Evolutionary conservation across 75 land plant species (phyloP).

Genomic region (Pseudotsuga menziesii): DNA sequence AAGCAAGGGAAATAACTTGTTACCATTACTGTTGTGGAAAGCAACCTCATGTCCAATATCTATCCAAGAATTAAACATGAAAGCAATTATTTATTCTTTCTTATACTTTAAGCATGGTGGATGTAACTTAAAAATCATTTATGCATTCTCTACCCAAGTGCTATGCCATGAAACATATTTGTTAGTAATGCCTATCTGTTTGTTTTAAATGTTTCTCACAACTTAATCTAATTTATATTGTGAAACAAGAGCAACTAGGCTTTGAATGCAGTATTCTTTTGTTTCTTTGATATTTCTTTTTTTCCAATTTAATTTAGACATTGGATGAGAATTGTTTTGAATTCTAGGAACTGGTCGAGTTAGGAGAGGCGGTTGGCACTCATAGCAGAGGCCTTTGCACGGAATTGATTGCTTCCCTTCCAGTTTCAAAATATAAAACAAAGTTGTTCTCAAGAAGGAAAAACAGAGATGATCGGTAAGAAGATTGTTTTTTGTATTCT

Average conservation of each 20-base stretch:
- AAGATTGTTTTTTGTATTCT: background rate
- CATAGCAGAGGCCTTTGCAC: constrained; percentile 68
- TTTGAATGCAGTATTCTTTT: background rate
- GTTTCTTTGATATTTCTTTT: background rate
- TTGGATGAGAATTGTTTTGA: constrained; percentile 8
- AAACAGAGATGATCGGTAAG: constrained; percentile 36
- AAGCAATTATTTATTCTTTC: background rate
- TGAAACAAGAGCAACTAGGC: background rate
- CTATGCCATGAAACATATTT: background rate
- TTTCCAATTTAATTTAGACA: background rate
- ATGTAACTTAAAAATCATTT: background rate
- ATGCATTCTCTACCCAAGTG: background rate
- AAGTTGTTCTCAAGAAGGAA: constrained; percentile 39
- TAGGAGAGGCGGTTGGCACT: constrained; percentile 86
- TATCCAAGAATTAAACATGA: background rate
- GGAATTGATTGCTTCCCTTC: constrained; percentile 61
- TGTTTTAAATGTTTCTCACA: background rate
- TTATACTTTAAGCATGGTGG: background rate
- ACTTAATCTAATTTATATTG: background rate
- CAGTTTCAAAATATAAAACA: constrained; percentile 43
- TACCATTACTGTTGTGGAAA: too few relatives aligned
- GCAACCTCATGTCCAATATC: background rate
- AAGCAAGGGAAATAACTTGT: too few relatives aligned
- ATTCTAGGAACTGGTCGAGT: constrained; percentile 70
- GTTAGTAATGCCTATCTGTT: background rate